A percentile compares a stretch with the other conserved stretches of the same genome.
These are phyloP conservation scores for Monsonia emarginata DNA, from an alignment of 441 rosid genomes.

Conservation along the genomic window DNA sequence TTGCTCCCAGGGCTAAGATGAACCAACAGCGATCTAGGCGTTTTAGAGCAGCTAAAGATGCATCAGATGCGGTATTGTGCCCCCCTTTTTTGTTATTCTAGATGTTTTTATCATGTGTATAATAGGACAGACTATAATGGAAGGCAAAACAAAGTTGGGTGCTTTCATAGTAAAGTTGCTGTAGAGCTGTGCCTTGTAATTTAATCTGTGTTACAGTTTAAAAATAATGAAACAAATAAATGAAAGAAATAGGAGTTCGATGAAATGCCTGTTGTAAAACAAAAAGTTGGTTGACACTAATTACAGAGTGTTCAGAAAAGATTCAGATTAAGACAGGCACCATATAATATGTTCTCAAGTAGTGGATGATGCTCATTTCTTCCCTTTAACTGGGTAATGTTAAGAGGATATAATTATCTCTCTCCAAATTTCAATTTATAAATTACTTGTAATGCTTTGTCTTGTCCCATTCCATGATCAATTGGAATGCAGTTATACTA, in stretches of 20 bases:
- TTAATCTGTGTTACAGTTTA: background rate
- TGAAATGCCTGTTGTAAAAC: no score
- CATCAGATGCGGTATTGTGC: slow-evolving; percentile 61
- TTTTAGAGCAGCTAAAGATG: slow-evolving; percentile 85
- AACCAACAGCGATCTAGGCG: slow-evolving; percentile 89
- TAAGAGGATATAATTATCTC: no score
- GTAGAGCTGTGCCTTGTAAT: no score
- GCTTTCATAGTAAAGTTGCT: background rate
- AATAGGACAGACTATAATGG: background rate
- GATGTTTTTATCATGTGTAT: background rate
- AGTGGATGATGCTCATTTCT: background rate
- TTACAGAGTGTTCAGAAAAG: background rate
- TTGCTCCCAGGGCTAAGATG: slow-evolving; percentile 91
- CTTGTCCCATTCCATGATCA: no score
- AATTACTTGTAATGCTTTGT: no score
- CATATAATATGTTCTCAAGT: background rate
- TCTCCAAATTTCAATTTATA: background rate
- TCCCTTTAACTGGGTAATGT: background rate
- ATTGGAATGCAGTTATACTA: no score
- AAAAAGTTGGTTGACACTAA: background rate
- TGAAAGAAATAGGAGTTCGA: no score
- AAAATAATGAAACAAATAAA: background rate
- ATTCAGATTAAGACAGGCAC: no score
- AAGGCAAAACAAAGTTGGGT: background rate
- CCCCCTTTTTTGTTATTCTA: slow-evolving; percentile 7